Evolutionary conservation across 257 asterid genomes (phyloP).

Genomic region (Nemophila menziesii): DNA sequence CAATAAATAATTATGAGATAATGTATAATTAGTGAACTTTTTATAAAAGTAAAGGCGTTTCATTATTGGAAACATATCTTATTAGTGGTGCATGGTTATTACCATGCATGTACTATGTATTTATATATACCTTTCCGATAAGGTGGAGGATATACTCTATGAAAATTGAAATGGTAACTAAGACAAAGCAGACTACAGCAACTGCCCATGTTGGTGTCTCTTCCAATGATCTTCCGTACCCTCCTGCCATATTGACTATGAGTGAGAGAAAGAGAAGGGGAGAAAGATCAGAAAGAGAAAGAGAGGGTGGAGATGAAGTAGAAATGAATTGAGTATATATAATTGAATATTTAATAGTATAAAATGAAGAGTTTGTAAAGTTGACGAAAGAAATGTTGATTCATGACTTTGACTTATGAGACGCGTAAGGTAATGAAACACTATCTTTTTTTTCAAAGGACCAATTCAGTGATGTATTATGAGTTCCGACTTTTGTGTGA

Average conservation of each 20-base stretch:
- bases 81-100: too few relatives aligned
- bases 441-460: too few relatives aligned
- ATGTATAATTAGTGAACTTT: too few relatives aligned
- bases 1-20: neutral
- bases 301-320: too few relatives aligned
- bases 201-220: constrained; percentile 93
- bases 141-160: constrained; percentile 63
- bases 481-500: too few relatives aligned
- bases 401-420: neutral
- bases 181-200: constrained; percentile 59
- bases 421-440: neutral
- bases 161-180: constrained; percentile 56
- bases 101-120: too few relatives aligned
- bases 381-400: neutral
- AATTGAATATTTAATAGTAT: too few relatives aligned
- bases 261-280: neutral
- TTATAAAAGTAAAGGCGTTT: too few relatives aligned
- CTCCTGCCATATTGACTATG: constrained; percentile 49
- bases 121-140: constrained; percentile 49
- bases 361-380: neutral
- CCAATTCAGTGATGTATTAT: neutral
- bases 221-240: constrained; percentile 64
- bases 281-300: too few relatives aligned
- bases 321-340: neutral
- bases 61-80: too few relatives aligned